These are phyloP conservation scores for Umbellularia californica DNA, from an alignment of 164 flowering plant genomes.

Conservation along the genomic window DNA sequence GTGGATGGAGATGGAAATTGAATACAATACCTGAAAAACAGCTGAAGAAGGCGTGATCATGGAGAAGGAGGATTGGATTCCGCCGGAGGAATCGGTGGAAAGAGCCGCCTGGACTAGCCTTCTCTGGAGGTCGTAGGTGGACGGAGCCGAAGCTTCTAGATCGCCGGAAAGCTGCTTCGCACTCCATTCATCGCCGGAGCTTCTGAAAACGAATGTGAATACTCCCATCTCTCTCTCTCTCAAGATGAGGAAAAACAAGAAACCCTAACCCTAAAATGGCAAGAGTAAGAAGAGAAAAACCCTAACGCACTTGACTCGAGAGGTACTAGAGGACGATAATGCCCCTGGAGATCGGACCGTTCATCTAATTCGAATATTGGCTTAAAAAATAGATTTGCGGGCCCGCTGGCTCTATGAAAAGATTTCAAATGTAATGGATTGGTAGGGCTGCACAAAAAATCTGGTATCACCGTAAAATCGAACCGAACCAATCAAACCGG, in stretches of 20 bases:
- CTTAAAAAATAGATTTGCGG: not conserved
- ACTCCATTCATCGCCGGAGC: constrained; percentile 50
- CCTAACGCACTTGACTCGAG: too few relatives aligned
- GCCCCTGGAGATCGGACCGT: not conserved
- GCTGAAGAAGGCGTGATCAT: constrained; percentile 58
- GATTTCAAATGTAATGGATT: too few relatives aligned
- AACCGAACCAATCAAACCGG: too few relatives aligned
- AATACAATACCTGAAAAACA: constrained; percentile 61
- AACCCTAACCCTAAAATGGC: too few relatives aligned
- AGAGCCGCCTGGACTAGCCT: constrained; percentile 59
- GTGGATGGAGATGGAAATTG: too few relatives aligned
- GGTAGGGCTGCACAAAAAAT: too few relatives aligned
- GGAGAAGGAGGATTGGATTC: constrained; percentile 65
- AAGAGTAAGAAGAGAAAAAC: too few relatives aligned
- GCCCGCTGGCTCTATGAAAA: too few relatives aligned
- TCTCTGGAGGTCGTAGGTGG: constrained; percentile 61
- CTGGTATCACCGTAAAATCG: too few relatives aligned
- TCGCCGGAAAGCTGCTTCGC: constrained; percentile 61
- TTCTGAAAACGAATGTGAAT: constrained; percentile 59
- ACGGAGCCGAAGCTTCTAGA: constrained; percentile 56
- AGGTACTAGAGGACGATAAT: not conserved
- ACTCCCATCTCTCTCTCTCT: constrained; percentile 51
- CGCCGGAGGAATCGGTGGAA: constrained; percentile 65
- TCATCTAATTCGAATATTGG: not conserved
- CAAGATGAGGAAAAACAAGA: too few relatives aligned